Percentiles rank a stretch among this genome's conserved stretches.
Conservation (phyloP, 495 filamentous ascomycete genomes). For the Elasticomyces elasticus region DNA sequence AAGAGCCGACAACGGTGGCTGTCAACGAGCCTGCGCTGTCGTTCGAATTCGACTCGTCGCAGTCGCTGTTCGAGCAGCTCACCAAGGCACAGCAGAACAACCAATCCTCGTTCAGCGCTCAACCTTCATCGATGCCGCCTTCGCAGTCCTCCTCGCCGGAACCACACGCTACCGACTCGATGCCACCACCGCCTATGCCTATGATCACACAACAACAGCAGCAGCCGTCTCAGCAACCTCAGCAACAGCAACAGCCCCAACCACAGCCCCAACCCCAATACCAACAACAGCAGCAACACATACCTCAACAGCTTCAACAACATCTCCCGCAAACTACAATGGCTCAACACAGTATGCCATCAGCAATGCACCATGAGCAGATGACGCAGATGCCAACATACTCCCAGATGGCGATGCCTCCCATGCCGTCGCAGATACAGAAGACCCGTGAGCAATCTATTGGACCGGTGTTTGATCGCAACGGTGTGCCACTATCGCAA, state of each 20-base stretch:
- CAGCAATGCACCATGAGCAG: conserved; percentile 64
- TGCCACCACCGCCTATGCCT: conserved; percentile 69
- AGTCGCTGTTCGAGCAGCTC: conserved; percentile 98
- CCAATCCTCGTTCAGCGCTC: conserved; percentile 86
- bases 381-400: conserved; percentile 57
- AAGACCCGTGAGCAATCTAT: conserved; percentile 73
- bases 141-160: conserved; percentile 72
- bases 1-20: conserved; percentile 93
- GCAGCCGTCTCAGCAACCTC: background rate
- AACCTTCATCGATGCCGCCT: conserved; percentile 52
- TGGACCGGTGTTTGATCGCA: conserved; percentile 74
- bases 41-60: conserved; percentile 97
- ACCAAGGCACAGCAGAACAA: conserved; percentile 98
- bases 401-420: conserved; percentile 33
- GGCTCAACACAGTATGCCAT: conserved; percentile 32
- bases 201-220: conserved; percentile 51
- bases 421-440: conserved; percentile 53
- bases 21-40: conserved; percentile 94
- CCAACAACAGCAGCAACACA: no score
- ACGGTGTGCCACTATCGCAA: conserved; percentile 72
- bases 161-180: conserved; percentile 80
- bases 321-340: conserved; percentile 46
- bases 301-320: no score
- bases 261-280: no score
- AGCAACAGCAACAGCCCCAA: no score